Conservation (phyloP, 345 rosid species). For the Citrus inodora region DNA sequence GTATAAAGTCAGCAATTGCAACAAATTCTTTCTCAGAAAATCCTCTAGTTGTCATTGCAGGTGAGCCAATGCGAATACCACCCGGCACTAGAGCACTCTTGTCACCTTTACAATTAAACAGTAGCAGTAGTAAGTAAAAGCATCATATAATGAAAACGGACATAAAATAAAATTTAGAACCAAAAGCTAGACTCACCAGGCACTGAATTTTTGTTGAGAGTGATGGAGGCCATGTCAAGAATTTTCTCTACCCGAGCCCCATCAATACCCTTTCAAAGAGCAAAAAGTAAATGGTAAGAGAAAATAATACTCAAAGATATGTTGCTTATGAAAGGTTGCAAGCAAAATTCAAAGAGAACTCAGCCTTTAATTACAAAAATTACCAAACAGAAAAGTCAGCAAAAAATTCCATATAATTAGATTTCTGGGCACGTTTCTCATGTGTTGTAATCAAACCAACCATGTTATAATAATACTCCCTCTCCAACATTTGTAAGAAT, state of each 20-base stretch:
- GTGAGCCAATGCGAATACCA: slow-evolving; percentile 89
- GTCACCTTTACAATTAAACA: slow-evolving; percentile 47
- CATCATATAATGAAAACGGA: neutral
- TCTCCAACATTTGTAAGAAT: no score
- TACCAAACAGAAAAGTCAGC: no score
- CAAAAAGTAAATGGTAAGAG: neutral
- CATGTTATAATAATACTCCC: no score
- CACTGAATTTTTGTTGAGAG: slow-evolving; percentile 92
- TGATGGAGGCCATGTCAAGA: slow-evolving; percentile 90
- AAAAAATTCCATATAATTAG: no score
- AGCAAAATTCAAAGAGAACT: neutral
- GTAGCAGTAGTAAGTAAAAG: neutral
- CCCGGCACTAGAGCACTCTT: slow-evolving; percentile 90
- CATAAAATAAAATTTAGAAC: neutral
- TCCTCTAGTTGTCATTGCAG: slow-evolving; percentile 95
- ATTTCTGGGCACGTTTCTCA: no score
- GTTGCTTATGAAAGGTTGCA: neutral
- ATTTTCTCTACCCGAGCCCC: slow-evolving; percentile 93
- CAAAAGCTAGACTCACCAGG: slow-evolving; percentile 48
- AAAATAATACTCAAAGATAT: neutral
- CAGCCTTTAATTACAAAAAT: no score
- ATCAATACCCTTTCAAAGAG: slow-evolving; percentile 59
- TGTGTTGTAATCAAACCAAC: no score
- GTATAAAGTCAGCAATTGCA: slow-evolving; percentile 66
- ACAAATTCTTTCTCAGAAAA: slow-evolving; percentile 68